phyloP scores from a whole-genome alignment of 352 stramenopile species.

The Phytopythium mirpurense region DNA sequence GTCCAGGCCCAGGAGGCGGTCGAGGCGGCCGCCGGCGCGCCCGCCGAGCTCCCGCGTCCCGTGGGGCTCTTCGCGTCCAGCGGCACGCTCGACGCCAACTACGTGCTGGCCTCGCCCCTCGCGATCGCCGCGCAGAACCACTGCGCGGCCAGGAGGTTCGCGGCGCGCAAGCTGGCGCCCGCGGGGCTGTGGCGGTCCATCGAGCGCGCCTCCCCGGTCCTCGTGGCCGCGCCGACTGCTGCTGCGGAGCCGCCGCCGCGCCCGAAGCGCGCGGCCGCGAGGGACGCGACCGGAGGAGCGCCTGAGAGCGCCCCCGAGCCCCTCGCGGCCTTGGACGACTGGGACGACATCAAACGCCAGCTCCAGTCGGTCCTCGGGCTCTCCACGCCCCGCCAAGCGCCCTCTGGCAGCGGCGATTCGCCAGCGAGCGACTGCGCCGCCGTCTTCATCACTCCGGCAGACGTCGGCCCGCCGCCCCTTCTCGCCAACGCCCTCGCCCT shows the following conservation, averaged over 20 bases:
- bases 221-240: not conserved
- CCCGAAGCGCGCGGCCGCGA: not conserved
- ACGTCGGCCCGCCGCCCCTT: not conserved
- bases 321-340: conserved; percentile 17
- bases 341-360: conserved; percentile 23
- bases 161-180: conserved; percentile 14
- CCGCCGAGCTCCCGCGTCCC: not conserved
- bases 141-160: conserved; percentile 32
- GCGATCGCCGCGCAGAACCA: conserved; percentile 53
- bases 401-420: not conserved
- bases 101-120: conserved; percentile 45
- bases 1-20: conserved; percentile 23
- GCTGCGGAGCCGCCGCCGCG: not conserved
- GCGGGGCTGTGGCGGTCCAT: conserved; percentile 42
- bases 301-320: not conserved
- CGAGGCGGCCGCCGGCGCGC: conserved; percentile 4
- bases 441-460: not conserved
- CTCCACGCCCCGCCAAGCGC: not conserved
- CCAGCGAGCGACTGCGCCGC: not conserved
- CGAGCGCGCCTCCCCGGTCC: conserved; percentile 17
- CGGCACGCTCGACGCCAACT: conserved; percentile 66
- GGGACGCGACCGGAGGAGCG: not conserved
- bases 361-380: conserved; percentile 31
- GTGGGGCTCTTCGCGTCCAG: conserved; percentile 51
- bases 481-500: not conserved